Evolutionary conservation across 306 rosid species (phyloP), one percentile per base, ranked within the genome.

Genomic region (Malus sylvestris): DNA sequence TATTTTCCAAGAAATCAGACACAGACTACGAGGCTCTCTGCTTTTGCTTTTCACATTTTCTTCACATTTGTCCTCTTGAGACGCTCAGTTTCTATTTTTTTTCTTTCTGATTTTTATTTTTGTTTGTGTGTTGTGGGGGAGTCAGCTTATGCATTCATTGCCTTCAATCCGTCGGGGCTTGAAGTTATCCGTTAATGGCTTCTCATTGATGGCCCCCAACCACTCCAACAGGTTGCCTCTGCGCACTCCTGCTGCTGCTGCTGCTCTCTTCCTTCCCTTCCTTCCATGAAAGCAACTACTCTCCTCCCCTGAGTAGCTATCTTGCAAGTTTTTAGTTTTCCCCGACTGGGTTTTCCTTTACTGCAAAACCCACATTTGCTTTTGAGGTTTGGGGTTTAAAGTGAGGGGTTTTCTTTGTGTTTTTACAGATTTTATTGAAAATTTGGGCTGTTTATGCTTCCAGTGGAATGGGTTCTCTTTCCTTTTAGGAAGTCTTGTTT

Each of bases 11-110:
- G 16, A 80, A 64, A 67, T 45, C 20, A 14, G 70, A 52, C 85
- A 82, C 90, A 78, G 64, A 38, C 57, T n/a, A 51, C 85, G 83
- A 87, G 88, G 87, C 29, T 73, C 67, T 38, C 27, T 16, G 10
- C 30, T 12, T 25, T 23, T 44, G 5, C 27, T 33, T 45, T 73
- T 10, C 2, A 59, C 33, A 59, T 10, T 23, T 63, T 63, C n/a
- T 30, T 18, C 11, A 29, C 8, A 8, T 63, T 33, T 29, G 40
- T n/a, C 62, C 62, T 18, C 55, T 18, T 5, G 55, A 49, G 20
- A 49, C 55, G 55, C 20, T 18, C 40, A 10, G 27, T 58, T n/a
- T 57, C 27, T 4, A 3, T 58, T n/a, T 10, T 58, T 51, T 15
- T 57, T 22, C 61, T 10, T 3, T n/a, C 57, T 19, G 5, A 3